Conservation (phyloP, 371 early-diverging fungal species). For the Entomophthora muscae region DNA sequence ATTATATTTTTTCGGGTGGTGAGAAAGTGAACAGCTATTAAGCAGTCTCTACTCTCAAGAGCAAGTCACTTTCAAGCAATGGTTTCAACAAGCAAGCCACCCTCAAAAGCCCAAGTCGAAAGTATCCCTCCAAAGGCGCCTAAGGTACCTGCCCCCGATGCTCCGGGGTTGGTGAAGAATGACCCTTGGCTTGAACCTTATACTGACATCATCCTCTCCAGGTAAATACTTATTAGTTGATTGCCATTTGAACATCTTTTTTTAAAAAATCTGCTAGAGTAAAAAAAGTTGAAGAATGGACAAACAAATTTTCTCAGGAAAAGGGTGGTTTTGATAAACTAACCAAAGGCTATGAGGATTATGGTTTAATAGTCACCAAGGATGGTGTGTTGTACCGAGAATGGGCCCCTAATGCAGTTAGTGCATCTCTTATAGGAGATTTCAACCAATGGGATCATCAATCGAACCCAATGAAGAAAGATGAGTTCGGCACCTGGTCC, state of each 20-base stretch:
- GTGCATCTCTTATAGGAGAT: slow-evolving; percentile 76
- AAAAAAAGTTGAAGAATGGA: slow-evolving; percentile 35
- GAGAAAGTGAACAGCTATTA: too few relatives aligned
- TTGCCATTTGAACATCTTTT: not conserved
- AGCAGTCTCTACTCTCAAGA: too few relatives aligned
- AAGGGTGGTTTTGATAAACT: slow-evolving; percentile 70
- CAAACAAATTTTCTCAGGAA: slow-evolving; percentile 33
- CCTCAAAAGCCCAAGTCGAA: not conserved
- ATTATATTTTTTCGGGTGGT: too few relatives aligned
- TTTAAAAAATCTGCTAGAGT: slow-evolving; percentile 18
- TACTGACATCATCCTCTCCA: slow-evolving; percentile 28
- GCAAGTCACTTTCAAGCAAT: not conserved
- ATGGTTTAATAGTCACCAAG: slow-evolving; percentile 47
- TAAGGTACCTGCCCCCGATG: slow-evolving; percentile 16
- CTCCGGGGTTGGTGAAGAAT: slow-evolving; percentile 34
- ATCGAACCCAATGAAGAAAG: slow-evolving; percentile 53
- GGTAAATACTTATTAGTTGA: slow-evolving; percentile 20
- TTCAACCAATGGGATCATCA: slow-evolving; percentile 77
- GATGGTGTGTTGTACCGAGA: slow-evolving; percentile 69
- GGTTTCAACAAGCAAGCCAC: not conserved
- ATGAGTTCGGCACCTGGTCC: slow-evolving; percentile 67
- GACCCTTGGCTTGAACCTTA: slow-evolving; percentile 60
- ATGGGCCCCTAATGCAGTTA: slow-evolving; percentile 78
- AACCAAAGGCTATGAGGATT: slow-evolving; percentile 53
- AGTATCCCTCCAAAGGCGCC: not conserved